These are phyloP conservation scores for Mycena floridula DNA, from an alignment of 768 basidiomycete genomes.

Conservation along the genomic window DNA sequence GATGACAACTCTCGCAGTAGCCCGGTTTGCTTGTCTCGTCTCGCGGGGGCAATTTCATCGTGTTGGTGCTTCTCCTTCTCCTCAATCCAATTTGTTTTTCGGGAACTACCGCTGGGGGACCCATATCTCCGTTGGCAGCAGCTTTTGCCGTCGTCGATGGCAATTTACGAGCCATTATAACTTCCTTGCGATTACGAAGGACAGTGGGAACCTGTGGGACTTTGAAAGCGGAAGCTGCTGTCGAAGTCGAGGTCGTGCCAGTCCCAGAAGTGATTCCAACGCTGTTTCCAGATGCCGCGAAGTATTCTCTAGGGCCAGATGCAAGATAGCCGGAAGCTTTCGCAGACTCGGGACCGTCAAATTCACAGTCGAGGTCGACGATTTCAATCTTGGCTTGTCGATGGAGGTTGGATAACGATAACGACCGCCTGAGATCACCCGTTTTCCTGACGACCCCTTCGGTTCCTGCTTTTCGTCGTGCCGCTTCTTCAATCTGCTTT, in stretches of 20 bases:
- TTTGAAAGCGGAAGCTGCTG: conserved; percentile 36
- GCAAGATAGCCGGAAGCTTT: conserved; percentile 69
- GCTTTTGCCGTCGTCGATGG: conserved; percentile 9
- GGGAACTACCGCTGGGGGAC: conserved; percentile 56
- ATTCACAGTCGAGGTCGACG: conserved; percentile 38
- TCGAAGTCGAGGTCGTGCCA: conserved; percentile 72
- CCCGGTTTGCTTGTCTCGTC: conserved; percentile 90
- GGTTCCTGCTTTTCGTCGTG: conserved; percentile 28
- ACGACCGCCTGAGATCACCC: conserved; percentile 64
- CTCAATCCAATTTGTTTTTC: conserved; percentile 46
- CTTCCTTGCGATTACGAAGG: conserved; percentile 53
- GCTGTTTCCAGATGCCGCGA: conserved; percentile 94
- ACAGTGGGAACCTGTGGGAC: conserved; percentile 45
- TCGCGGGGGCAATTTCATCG: conserved; percentile 64
- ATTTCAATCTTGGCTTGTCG: conserved; percentile 43
- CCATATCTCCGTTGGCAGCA: conserved; percentile 49
- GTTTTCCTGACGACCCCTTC: conserved; percentile 21
- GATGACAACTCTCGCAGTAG: conserved; percentile 94
- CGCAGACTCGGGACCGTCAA: conserved; percentile 44
- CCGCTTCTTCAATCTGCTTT: conserved; percentile 39
- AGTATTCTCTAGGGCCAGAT: conserved; percentile 53
- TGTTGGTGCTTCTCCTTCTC: conserved; percentile 80
- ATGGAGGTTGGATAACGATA: conserved; percentile 72
- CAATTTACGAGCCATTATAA: conserved; percentile 57
- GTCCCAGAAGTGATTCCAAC: conserved; percentile 88